Base-by-base conservation (phyloP, 108 stramenopile genomes). In the Thalassiosira profunda region DNA sequence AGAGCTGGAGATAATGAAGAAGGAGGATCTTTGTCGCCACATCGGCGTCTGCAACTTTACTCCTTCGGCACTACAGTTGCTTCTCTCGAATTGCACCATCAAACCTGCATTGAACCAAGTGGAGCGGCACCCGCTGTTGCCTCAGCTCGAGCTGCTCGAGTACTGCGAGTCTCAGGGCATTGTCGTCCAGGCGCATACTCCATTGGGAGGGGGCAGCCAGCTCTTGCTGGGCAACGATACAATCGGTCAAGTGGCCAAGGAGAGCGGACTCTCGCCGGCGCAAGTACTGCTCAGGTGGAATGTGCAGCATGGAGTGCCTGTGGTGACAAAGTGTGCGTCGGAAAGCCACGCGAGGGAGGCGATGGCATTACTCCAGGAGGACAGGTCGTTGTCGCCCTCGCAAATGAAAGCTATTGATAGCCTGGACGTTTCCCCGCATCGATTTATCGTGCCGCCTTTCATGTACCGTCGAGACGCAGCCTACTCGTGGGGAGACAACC, bases 41-140 rank as follows among this genome's bases (percentile, higher is more conserved):
- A 64, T 96, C 31, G 95, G 95, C 10, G 92, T 96, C 37, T 83
- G 79, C 55, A 93, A 96, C 57, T 96, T 96, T 31, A 74, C 77
- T 18, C 63, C 70, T 3, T 38, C 17, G 35, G 85, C 88, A 23
- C 58, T 93, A 28, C n/a, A 35, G 5, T 52, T 61, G 31, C 77
- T 96, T 21, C 74, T 94, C 17, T 20, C 71, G 0, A 14, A 21
- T 1, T 88, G 84, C 33, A 21, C 43, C 17, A 72, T 88, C n/a
- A 65, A 48, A 10, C 92, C 95, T 12, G 29, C 80, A 1, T 66
- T 93, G 2, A 91, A 94, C 61, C 95, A 96, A 78, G 79, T 96
- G 26, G 95, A 96, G 55, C 74, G 89, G 17, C 93, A 96, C 47
- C 90, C 89, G 29, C 65, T 92, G 23, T 44, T 89, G 31, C 76